Percentiles rank a stretch among this genome's conserved stretches.
These are phyloP conservation scores for Lentinula raphanica DNA, from an alignment of 768 basidiomycete species.

Conservation along the genomic window DNA sequence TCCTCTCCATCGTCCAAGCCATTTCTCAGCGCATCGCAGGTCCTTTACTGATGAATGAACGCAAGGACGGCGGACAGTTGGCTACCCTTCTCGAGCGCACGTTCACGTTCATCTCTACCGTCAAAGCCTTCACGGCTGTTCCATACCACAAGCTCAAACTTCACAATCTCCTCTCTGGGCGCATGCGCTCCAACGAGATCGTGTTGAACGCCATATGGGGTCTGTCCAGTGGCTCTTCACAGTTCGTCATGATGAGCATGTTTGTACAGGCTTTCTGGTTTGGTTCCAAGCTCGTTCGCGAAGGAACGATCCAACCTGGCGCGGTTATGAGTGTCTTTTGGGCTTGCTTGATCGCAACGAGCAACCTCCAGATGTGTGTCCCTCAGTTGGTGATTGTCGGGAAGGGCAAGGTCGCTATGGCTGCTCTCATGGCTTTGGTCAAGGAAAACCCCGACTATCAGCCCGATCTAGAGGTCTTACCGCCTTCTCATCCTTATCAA, in stretches of 20 bases:
- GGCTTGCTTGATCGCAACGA: slow-evolving; percentile 89
- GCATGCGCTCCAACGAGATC: slow-evolving; percentile 41
- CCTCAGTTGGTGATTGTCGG: slow-evolving; percentile 74
- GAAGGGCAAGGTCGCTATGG: slow-evolving; percentile 82
- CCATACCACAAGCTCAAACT: slow-evolving; percentile 37
- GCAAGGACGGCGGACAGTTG: slow-evolving; percentile 59
- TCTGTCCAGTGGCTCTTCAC: slow-evolving; percentile 55
- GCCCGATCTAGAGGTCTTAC: neutral
- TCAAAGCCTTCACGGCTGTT: slow-evolving; percentile 78
- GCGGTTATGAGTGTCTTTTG: slow-evolving; percentile 97
- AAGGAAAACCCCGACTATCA: slow-evolving; percentile 26
- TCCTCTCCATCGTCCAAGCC: slow-evolving; percentile 71
- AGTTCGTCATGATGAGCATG: slow-evolving; percentile 85
- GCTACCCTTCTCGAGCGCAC: slow-evolving; percentile 80
- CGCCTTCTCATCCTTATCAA: neutral
- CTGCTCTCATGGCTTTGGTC: slow-evolving; percentile 57
- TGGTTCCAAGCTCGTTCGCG: slow-evolving; percentile 82
- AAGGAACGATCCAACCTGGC: slow-evolving; percentile 62
- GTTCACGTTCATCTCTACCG: slow-evolving; percentile 72
- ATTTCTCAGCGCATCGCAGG: slow-evolving; percentile 65
- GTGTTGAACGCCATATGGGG: slow-evolving; percentile 74
- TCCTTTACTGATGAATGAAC: slow-evolving; percentile 66
- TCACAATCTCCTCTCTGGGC: slow-evolving; percentile 39
- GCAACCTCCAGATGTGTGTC: slow-evolving; percentile 82
- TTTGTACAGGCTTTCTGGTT: slow-evolving; percentile 99